Base-by-base conservation (phyloP, 73 alveolate species). In the Symbiodinium natans region DNA sequence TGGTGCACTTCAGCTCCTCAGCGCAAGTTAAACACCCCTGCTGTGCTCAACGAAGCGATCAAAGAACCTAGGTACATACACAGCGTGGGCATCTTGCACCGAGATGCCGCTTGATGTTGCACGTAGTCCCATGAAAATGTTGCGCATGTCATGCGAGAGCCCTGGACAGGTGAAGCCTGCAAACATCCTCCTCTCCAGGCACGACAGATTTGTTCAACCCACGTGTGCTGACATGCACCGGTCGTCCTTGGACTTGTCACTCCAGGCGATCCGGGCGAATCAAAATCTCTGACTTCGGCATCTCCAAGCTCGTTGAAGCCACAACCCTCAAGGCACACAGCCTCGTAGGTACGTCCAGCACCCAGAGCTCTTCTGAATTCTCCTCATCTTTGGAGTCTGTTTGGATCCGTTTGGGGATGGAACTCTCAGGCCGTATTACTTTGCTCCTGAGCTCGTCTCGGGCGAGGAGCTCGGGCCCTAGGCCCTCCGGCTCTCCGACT, bases 261-360 rank as follows among this genome's bases (percentile, higher is more conserved):
- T 17, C 2, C 33, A 88, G 95, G 95, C 56, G 95, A 88, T 88
- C 95, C 17, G 41, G 86, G 86, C 85, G 95, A 1, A 88, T 88
- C 48, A 88, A 88, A 17, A 39, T 88, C 68, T 83, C 95, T 9
- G 95, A 88, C 54, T 88, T 88, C 48, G 95, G 95, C 68, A 88
- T 88, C n/a, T 84, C 97, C 29, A 90, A 90, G 88, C 89, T 90
- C 10, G 89, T 90, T 17, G 88, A 90, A 90, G 97, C 95, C 13
- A 56, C 95, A 11, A 88, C 95, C 23, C 95, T 88, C 74, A 38
- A 63, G 40, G 95, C 95, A 2, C 85, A 88, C 86, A 63, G 86
- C 33, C 95, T 88, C 23, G 95, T 88, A 7, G 95, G 95, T 34
- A 88, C 95, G 95, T 40, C n/a, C 31, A 86, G 42, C 21, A 17